These are phyloP conservation scores for Calonectria montana DNA, from an alignment of 2,329 filamentous ascomycete species.

Conservation along the genomic window DNA sequence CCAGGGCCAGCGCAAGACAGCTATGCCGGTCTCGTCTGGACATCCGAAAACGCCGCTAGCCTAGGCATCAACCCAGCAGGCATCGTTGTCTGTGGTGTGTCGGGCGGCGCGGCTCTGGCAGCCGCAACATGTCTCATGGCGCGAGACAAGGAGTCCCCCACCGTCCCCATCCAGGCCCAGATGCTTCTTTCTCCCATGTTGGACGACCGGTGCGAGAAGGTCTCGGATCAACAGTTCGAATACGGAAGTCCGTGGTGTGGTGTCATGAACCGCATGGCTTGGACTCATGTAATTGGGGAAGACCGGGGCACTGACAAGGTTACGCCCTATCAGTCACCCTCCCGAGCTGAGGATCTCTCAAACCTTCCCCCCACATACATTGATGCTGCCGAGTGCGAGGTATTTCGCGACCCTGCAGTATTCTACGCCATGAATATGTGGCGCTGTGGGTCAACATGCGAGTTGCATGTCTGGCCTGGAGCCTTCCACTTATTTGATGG, in stretches of 20 bases:
- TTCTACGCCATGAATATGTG: constrained; percentile 32
- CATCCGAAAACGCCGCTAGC: constrained; percentile 20
- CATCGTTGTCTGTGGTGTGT: constrained; percentile 33
- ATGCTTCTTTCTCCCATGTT: constrained; percentile 39
- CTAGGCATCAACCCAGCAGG: constrained; percentile 28
- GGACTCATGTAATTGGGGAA: constrained; percentile 29
- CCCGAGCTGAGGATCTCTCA: constrained; percentile 28
- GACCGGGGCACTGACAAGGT: constrained; percentile 23
- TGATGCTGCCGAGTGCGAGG: constrained; percentile 35
- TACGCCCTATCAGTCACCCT: constrained; percentile 29
- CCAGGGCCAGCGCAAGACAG: constrained; percentile 34
- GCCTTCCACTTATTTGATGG: constrained; percentile 32
- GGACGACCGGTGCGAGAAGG: constrained; percentile 31
- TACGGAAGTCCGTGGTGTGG: constrained; percentile 32
- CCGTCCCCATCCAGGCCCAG: constrained; percentile 29
- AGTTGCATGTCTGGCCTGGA: constrained; percentile 37
- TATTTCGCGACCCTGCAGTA: constrained; percentile 36
- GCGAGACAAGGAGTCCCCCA: constrained; percentile 25
- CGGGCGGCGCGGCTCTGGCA: constrained; percentile 36
- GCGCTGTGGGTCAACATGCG: constrained; percentile 32
- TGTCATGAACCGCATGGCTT: constrained; percentile 26
- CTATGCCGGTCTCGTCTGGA: constrained; percentile 33
- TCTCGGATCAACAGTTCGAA: constrained; percentile 36
- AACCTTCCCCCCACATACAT: constrained; percentile 34
- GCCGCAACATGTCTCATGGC: constrained; percentile 34